Percentiles rank a stretch among this genome's conserved stretches.
Evolutionary conservation across 139 green algal species (phyloP).

Genomic region (Nannochloris sp.): DNA sequence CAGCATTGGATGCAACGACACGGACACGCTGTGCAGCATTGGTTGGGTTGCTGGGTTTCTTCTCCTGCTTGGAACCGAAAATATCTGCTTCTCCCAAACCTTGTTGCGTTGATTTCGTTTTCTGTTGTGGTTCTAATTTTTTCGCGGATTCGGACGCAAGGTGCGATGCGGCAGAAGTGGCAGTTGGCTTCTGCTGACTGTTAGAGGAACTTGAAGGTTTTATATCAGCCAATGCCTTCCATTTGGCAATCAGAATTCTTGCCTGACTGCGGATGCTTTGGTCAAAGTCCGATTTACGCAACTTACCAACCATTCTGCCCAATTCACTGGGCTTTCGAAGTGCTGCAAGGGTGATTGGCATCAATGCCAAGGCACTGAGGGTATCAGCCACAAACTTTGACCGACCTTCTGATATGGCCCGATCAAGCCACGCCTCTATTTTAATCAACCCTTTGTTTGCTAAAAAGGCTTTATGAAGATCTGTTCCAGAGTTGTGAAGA

Average conservation of each 20-base stretch:
- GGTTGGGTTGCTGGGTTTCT: no score
- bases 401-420: slow-evolving; percentile 10
- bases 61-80: not conserved
- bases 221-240: slow-evolving; percentile 15
- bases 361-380: slow-evolving; percentile 11
- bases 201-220: not conserved
- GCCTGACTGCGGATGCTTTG: slow-evolving; percentile 5
- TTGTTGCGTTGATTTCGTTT: not conserved
- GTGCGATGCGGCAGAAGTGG: no score
- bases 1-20: not conserved
- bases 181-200: no score
- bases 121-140: no score
- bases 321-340: slow-evolving; percentile 24
- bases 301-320: slow-evolving; percentile 19
- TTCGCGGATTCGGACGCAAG: no score
- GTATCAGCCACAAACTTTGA: slow-evolving; percentile 2
- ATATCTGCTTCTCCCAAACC: not conserved
- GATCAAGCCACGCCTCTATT: slow-evolving; percentile 22
- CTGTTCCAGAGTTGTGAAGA: slow-evolving; percentile 12
- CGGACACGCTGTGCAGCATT: not conserved
- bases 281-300: slow-evolving; percentile 18
- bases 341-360: slow-evolving; percentile 23
- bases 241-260: slow-evolving; percentile 21
- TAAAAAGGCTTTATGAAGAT: slow-evolving; percentile 15
- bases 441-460: slow-evolving; percentile 4